These are phyloP conservation scores for Lonicera japonica DNA, from an alignment of 129 eudicot genomes.

Conservation along the genomic window DNA sequence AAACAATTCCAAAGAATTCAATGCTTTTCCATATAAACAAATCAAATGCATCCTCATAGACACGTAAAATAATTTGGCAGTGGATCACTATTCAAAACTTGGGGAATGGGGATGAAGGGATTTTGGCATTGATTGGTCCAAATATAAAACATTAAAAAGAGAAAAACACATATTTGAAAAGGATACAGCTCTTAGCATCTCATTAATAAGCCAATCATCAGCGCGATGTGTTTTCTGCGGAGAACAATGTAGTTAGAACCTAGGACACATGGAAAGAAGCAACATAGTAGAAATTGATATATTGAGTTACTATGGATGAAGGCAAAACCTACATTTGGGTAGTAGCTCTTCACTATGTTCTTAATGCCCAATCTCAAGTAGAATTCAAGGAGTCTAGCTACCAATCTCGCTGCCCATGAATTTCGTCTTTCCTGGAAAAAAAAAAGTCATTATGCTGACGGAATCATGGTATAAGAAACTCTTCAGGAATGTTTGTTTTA, in stretches of 20 bases:
- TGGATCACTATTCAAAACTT: neutral
- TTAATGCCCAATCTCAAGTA: constrained; percentile 63
- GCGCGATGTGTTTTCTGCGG: constrained; percentile 68
- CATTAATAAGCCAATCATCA: constrained; percentile 70
- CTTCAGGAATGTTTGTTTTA: too few relatives aligned
- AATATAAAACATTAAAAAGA: neutral
- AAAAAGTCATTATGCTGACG: too few relatives aligned
- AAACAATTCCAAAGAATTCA: too few relatives aligned
- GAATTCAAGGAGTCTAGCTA: constrained; percentile 58
- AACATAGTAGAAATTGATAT: neutral
- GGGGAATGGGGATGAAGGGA: neutral
- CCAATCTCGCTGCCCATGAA: constrained; percentile 71
- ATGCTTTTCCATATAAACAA: too few relatives aligned
- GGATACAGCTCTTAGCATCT: constrained; percentile 96
- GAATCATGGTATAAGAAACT: too few relatives aligned
- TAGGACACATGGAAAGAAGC: constrained; percentile 5
- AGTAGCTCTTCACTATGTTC: constrained; percentile 62
- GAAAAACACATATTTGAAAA: constrained; percentile 5
- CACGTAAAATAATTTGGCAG: neutral
- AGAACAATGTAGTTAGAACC: constrained; percentile 3
- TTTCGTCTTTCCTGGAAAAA: constrained; percentile 49
- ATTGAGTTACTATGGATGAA: too few relatives aligned
- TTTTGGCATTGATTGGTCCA: neutral
- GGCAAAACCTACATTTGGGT: constrained; percentile 65
- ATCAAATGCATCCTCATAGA: neutral